Evolutionary conservation across 768 basidiomycete species (phyloP).

Genomic region (Paxillus rubicundulus): DNA sequence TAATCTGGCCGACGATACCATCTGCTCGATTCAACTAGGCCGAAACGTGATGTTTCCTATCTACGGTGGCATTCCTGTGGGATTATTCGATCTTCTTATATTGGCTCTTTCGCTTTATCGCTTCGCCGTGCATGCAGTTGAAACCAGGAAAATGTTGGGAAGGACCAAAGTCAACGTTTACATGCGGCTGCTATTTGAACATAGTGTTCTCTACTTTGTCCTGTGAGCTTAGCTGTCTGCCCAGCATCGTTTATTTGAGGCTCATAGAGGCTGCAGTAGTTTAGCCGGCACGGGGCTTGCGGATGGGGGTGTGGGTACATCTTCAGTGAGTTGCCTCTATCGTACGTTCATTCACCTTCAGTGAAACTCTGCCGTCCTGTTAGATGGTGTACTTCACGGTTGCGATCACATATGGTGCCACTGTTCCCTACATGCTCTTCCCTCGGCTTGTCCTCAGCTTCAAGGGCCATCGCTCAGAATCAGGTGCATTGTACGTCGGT

Average conservation of each 20-base stretch:
- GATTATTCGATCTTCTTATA: too few relatives aligned
- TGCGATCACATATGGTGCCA: neutral
- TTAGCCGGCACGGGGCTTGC: neutral
- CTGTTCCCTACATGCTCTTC: constrained; percentile 9
- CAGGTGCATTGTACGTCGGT: too few relatives aligned
- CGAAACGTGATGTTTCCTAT: too few relatives aligned
- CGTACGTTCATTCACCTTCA: neutral
- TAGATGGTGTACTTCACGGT: neutral
- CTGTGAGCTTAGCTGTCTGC: neutral
- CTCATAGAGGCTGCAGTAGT: constrained; percentile 1
- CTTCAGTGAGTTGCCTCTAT: neutral
- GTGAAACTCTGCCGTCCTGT: neutral
- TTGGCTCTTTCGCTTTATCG: too few relatives aligned
- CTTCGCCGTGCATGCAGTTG: too few relatives aligned
- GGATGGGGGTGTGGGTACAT: neutral
- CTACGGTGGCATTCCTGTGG: too few relatives aligned
- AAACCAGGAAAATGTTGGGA: too few relatives aligned
- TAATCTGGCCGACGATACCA: too few relatives aligned
- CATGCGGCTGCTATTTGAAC: too few relatives aligned
- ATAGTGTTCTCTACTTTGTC: constrained; percentile 11
- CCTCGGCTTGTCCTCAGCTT: neutral
- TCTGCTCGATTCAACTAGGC: too few relatives aligned
- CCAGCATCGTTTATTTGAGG: neutral
- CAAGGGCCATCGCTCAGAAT: neutral
- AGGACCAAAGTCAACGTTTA: too few relatives aligned